A percentile compares a stretch with the other conserved stretches of the same genome.
These are phyloP conservation scores for Paramyrothecium sp. DNA, from an alignment of 2,329 filamentous ascomycete species.

Conservation along the genomic window DNA sequence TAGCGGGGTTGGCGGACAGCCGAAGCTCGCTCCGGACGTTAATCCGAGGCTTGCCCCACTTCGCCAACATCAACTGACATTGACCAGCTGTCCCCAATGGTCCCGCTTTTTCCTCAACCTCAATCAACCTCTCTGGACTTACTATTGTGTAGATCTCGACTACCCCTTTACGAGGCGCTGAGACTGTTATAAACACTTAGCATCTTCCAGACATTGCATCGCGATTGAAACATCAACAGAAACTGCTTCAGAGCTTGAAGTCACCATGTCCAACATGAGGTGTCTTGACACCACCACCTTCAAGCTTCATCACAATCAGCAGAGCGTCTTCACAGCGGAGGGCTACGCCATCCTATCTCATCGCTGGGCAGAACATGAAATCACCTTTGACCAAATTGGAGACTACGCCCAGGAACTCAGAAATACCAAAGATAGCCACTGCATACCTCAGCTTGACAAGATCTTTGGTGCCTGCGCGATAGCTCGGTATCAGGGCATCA, in stretches of 20 bases:
- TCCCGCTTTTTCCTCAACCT: background rate
- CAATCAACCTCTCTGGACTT: no score
- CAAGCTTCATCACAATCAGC: background rate
- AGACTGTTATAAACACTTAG: no score
- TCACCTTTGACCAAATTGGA: constrained; percentile 6
- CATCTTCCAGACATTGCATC: no score
- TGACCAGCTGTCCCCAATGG: background rate
- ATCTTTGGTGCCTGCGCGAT: constrained; percentile 7
- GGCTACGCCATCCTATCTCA: constrained; percentile 16
- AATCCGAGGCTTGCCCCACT: background rate
- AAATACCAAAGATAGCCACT: background rate
- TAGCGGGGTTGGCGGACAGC: background rate
- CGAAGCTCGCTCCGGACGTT: background rate
- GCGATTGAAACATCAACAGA: no score
- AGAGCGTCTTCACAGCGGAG: background rate
- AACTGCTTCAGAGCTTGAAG: background rate
- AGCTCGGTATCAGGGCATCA: constrained; percentile 18
- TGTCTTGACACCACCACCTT: constrained; percentile 2
- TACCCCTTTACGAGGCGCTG: no score
- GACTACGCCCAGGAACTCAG: background rate
- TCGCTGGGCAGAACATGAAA: constrained; percentile 11
- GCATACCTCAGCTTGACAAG: constrained; percentile 5
- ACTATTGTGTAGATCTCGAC: no score
- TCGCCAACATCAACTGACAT: background rate
- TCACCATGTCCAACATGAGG: background rate